phyloP scores from a whole-genome alignment of 768 basidiomycete genomes.

The Serendipita sp. region DNA sequence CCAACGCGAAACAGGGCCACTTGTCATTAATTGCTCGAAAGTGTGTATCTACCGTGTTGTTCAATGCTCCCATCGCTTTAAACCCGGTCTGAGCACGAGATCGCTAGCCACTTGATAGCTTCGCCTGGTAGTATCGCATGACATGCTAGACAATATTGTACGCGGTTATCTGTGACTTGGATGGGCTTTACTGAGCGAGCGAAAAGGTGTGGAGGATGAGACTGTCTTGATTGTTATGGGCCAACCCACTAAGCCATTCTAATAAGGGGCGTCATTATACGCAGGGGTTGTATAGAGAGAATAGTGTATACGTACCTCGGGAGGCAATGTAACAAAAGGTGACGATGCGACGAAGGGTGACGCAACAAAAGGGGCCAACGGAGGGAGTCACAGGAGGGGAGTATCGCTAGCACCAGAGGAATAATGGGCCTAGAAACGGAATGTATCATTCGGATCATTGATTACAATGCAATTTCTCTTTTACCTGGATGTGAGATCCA shows the following conservation, averaged over 20 bases:
- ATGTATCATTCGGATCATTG: too few relatives aligned
- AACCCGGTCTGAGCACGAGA: background rate
- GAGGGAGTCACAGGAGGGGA: too few relatives aligned
- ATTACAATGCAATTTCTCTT: too few relatives aligned
- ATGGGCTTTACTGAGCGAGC: background rate
- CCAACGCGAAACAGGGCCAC: constrained; percentile 10
- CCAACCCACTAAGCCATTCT: constrained; percentile 7
- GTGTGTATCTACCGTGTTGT: constrained; percentile 5
- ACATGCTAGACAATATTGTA: background rate
- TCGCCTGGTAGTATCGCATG: background rate
- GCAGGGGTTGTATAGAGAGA: too few relatives aligned
- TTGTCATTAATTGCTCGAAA: constrained; percentile 6
- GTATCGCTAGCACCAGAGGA: too few relatives aligned
- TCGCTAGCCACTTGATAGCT: constrained; percentile 8
- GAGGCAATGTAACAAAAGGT: too few relatives aligned
- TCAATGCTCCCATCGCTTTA: constrained; percentile 1
- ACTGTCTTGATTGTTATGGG: background rate
- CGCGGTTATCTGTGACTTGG: background rate
- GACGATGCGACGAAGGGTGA: too few relatives aligned
- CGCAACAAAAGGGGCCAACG: too few relatives aligned
- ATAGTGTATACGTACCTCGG: too few relatives aligned
- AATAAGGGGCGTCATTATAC: too few relatives aligned
- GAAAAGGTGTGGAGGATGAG: background rate
- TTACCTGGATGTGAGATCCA: too few relatives aligned
- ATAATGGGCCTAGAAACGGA: too few relatives aligned